Evolutionary conservation across 345 rosid genomes (phyloP).

Genomic region (Syzygium grande): DNA sequence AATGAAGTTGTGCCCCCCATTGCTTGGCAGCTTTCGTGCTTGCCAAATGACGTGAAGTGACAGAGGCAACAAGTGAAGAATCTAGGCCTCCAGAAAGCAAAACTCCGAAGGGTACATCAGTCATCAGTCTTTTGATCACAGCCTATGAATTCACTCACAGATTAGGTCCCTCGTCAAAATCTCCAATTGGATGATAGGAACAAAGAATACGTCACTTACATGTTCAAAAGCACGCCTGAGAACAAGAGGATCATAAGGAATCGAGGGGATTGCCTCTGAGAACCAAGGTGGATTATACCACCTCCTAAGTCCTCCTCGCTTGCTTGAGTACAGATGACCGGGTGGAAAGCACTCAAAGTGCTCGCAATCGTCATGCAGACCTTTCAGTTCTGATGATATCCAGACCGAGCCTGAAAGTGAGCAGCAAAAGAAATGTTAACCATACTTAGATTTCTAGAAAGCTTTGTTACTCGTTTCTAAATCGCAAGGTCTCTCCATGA

Average conservation of each 20-base stretch:
- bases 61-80: constrained; percentile 83
- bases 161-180: neutral
- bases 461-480: neutral
- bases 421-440: neutral
- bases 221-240: constrained; percentile 63
- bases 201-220: constrained; percentile 20
- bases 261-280: constrained; percentile 55
- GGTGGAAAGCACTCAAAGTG: constrained; percentile 87
- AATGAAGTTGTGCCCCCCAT: constrained; percentile 87
- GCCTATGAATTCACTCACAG: constrained; percentile 34
- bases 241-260: constrained; percentile 72
- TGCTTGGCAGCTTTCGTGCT: constrained; percentile 64
- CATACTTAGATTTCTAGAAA: neutral
- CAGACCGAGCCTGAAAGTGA: constrained; percentile 54
- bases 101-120: constrained; percentile 92
- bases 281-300: constrained; percentile 96
- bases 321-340: constrained; percentile 91
- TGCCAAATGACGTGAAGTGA: constrained; percentile 74
- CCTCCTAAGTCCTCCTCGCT: constrained; percentile 48
- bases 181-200: neutral
- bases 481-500: neutral
- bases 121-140: constrained; percentile 87
- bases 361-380: constrained; percentile 82
- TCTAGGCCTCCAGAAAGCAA: constrained; percentile 92
- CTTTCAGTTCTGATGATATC: constrained; percentile 86